Evolutionary conservation across 2,329 filamentous ascomycete species (phyloP).

Genomic region (Colletotrichum abscissum): DNA sequence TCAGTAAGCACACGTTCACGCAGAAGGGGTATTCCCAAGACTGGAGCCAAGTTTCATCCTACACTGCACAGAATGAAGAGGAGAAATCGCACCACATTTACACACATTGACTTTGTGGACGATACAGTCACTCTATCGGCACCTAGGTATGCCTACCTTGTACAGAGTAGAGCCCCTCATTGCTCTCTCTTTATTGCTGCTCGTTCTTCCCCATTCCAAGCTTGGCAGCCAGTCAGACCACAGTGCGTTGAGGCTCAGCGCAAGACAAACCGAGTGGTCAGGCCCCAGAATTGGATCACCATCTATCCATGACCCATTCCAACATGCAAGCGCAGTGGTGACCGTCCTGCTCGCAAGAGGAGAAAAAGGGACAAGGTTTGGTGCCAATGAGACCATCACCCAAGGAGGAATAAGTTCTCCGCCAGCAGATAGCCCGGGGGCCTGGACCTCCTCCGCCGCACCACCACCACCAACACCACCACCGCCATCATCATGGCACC

Average conservation of each 20-base stretch:
- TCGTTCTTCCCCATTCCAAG: neutral
- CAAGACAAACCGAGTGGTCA: neutral
- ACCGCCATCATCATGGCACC: neutral
- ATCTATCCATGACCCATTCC: neutral
- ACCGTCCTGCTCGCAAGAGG: conserved; percentile 12
- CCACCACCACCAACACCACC: neutral
- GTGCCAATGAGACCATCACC: conserved; percentile 11
- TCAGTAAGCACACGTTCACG: neutral
- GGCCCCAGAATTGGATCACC: conserved; percentile 6
- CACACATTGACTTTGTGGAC: neutral
- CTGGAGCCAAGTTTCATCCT: neutral
- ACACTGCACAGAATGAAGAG: neutral
- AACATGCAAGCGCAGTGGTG: conserved; percentile 13
- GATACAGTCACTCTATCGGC: neutral
- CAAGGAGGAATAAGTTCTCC: conserved; percentile 2
- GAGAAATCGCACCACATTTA: neutral
- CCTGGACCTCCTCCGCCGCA: conserved; percentile 1
- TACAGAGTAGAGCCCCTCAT: neutral
- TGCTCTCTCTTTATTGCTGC: neutral
- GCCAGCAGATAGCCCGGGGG: conserved; percentile 7
- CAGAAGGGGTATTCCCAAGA: neutral
- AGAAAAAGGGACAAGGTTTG: neutral
- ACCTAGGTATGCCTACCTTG: neutral
- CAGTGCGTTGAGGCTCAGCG: conserved; percentile 8
- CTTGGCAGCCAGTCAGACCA: neutral